A percentile compares a stretch with the other conserved stretches of the same genome.
These are phyloP conservation scores for Cylindrotheca fusiformis DNA, from an alignment of 108 stramenopile genomes.

Conservation along the genomic window DNA sequence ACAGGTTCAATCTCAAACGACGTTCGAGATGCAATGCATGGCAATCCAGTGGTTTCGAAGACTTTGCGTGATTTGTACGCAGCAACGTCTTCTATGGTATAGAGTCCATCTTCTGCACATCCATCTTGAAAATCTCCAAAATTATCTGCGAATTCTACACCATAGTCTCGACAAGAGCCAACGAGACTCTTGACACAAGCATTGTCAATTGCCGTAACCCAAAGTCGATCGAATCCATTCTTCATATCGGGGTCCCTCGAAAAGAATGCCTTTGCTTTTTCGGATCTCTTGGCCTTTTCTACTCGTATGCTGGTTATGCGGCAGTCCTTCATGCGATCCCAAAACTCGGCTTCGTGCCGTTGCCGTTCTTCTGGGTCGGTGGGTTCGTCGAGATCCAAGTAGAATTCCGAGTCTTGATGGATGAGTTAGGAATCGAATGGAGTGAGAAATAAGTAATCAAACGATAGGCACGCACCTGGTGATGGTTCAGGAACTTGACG, in stretches of 20 bases:
- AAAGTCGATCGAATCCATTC: slow-evolving; percentile 78
- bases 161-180: slow-evolving; percentile 77
- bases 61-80: slow-evolving; percentile 80
- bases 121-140: slow-evolving; percentile 82
- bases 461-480: slow-evolving; percentile 22
- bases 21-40: slow-evolving; percentile 70
- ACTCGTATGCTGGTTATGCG: slow-evolving; percentile 44
- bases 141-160: slow-evolving; percentile 82
- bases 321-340: slow-evolving; percentile 47
- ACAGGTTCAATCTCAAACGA: slow-evolving; percentile 83
- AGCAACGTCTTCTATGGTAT: slow-evolving; percentile 81
- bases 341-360: slow-evolving; percentile 52
- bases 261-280: slow-evolving; percentile 69
- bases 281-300: slow-evolving; percentile 60
- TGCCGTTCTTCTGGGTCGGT: slow-evolving; percentile 26
- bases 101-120: slow-evolving; percentile 50
- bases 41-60: slow-evolving; percentile 73
- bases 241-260: slow-evolving; percentile 49
- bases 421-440: not conserved
- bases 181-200: slow-evolving; percentile 60
- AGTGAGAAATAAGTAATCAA: not conserved
- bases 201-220: slow-evolving; percentile 79
- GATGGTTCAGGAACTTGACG: slow-evolving; percentile 13
- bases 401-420: slow-evolving; percentile 17
- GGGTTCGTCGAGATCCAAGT: slow-evolving; percentile 23